Conservation (phyloP, 192 early-diverging fungal genomes). For the Coemansia umbellata region DNA sequence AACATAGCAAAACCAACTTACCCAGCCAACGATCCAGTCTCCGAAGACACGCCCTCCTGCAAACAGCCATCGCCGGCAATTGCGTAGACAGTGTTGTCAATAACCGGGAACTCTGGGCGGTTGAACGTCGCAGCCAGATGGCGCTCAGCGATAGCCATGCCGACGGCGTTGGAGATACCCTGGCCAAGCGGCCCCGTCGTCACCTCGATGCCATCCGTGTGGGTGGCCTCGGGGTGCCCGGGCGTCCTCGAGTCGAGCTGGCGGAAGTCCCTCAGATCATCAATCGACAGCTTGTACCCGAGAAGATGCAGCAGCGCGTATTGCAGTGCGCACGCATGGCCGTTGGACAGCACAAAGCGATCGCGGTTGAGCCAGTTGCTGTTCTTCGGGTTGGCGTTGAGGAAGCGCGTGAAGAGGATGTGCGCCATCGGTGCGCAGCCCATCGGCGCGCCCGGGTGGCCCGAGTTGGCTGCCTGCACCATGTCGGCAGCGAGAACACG, state of each 20-base stretch:
- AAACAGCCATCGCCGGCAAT: slow-evolving; percentile 95
- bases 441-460: slow-evolving; percentile 97
- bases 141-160: slow-evolving; percentile 85
- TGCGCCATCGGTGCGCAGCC: slow-evolving; percentile 95
- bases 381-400: slow-evolving; percentile 83
- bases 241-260: slow-evolving; percentile 82
- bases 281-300: slow-evolving; percentile 82
- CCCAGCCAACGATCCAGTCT: slow-evolving; percentile 89
- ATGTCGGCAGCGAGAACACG: slow-evolving; percentile 85
- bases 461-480: slow-evolving; percentile 84
- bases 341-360: slow-evolving; percentile 97
- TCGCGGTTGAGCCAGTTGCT: slow-evolving; percentile 93
- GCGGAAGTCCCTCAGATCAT: slow-evolving; percentile 90
- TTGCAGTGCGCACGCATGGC: slow-evolving; percentile 92
- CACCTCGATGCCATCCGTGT: slow-evolving; percentile 91
- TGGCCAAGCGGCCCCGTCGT: slow-evolving; percentile 97
- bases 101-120: slow-evolving; percentile 75
- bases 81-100: slow-evolving; percentile 82
- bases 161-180: slow-evolving; percentile 88
- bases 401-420: slow-evolving; percentile 78
- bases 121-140: slow-evolving; percentile 91
- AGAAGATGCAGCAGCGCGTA: slow-evolving; percentile 86
- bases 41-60: slow-evolving; percentile 94
- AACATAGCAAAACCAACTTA: slow-evolving; percentile 43
- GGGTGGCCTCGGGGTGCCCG: slow-evolving; percentile 89